Base-by-base conservation (phyloP, 1,284 basidiomycete species). In the Leccinum brunneo-olivaceum region DNA sequence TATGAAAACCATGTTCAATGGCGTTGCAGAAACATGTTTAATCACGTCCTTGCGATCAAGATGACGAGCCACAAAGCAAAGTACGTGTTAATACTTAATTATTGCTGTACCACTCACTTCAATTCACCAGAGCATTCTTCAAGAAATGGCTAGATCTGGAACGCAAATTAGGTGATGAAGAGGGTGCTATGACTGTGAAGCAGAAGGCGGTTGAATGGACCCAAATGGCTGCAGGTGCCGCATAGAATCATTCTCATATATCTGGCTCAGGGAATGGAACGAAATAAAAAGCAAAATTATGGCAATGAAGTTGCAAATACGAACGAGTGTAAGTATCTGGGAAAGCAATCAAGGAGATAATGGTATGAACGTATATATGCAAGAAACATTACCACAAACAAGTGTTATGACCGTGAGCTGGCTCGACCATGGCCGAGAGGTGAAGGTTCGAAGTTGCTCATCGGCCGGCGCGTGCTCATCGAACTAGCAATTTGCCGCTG, bases 61-160 rank as follows among this genome's bases (percentile, higher is more conserved):
- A 85, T 96, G 72, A 94, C 90, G 6, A 89, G 81, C 56, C 93
- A 96, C 64, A 94, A 95, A 69, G 91, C 90, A 43, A 95, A 95
- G 88, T 91, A 62, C 54, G 78, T 63, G 23, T 11, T 34, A 15
- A 29, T 20, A 29, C 36, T 38, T 23, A 10, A 25, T 41, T 47
- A 7, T 25, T 1, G 21, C n/a, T 14, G 24, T 33, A 7, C 24
- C 35, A 36, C 38, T 53, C 20, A 55, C 40, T 44, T 48, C 24
- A 14, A 41, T 44, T 53, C 27, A 45, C 45, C 30, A 88, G 87
- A 66, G 80, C 83, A 30, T 84, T 95, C 63, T 96, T 98, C 77
- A 98, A 99, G 67, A 98, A 98, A 66, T 98, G 95, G 91, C 73
- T 98, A 30, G 83, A 84, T 47, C 68, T 97, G 35, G 96, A 99